These are phyloP conservation scores for Nicotiana paniculata DNA, from an alignment of 257 asterid species.

Conservation along the genomic window DNA sequence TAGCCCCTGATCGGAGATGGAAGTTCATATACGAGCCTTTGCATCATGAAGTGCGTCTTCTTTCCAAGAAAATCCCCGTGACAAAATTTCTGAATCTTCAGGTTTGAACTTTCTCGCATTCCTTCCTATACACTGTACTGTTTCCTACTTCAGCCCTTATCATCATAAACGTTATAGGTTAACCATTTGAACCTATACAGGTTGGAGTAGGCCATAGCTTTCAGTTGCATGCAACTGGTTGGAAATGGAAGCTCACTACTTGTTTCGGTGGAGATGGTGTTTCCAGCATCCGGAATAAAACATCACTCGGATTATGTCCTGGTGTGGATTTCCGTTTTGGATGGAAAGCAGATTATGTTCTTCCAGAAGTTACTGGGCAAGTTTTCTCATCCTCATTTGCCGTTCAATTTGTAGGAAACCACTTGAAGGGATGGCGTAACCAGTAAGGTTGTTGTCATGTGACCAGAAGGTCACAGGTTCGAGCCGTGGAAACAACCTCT, in stretches of 20 bases:
- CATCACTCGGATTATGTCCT: constrained; percentile 81
- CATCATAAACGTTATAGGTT: neutral
- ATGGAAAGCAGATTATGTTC: constrained; percentile 89
- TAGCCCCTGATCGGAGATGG: constrained; percentile 79
- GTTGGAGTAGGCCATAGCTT: constrained; percentile 97
- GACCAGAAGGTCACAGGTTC: too few relatives aligned
- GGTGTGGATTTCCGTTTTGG: constrained; percentile 94
- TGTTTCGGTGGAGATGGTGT: constrained; percentile 84
- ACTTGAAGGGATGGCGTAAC: neutral
- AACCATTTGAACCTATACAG: constrained; percentile 28
- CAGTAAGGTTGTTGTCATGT: too few relatives aligned
- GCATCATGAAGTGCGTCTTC: constrained; percentile 77
- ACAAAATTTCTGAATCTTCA: constrained; percentile 87
- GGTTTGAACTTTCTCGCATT: constrained; percentile 34
- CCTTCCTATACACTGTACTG: neutral
- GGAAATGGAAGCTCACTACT: constrained; percentile 94
- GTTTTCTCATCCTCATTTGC: constrained; percentile 14
- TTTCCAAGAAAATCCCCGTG: constrained; percentile 86
- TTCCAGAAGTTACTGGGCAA: constrained; percentile 92
- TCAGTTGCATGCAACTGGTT: constrained; percentile 81
- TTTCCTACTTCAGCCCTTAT: neutral
- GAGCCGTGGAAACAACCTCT: too few relatives aligned
- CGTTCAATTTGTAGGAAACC: neutral
- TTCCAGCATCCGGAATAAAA: constrained; percentile 78
- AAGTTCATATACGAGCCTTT: constrained; percentile 83